These are phyloP conservation scores for Akebia trifoliata DNA, from an alignment of 164 flowering plant species.

Conservation along the genomic window DNA sequence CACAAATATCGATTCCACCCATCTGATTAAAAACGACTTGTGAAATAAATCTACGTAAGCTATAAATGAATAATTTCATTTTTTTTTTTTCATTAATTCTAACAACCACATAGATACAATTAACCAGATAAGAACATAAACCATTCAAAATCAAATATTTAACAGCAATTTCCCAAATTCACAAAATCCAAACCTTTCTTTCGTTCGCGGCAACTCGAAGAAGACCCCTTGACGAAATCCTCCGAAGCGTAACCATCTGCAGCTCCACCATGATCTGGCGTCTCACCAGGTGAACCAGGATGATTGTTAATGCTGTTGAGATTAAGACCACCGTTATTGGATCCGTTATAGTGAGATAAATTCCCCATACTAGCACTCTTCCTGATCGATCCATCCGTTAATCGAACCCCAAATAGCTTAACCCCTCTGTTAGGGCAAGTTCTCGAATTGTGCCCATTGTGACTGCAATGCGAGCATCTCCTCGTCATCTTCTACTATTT, in stretches of 20 bases:
- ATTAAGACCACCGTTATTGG: slow-evolving; percentile 18
- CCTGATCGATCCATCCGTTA: slow-evolving; percentile 81
- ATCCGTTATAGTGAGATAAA: slow-evolving; percentile 51
- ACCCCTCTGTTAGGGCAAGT: slow-evolving; percentile 93
- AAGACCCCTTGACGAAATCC: slow-evolving; percentile 80
- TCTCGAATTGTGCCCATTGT: slow-evolving; percentile 86
- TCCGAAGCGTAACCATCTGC: slow-evolving; percentile 83
- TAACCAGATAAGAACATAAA: not conserved
- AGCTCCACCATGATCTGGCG: slow-evolving; percentile 47
- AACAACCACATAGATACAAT: not conserved
- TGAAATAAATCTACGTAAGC: not conserved
- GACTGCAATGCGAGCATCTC: slow-evolving; percentile 82
- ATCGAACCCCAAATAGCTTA: slow-evolving; percentile 79
- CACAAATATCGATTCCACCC: no score
- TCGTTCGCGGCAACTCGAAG: slow-evolving; percentile 63
- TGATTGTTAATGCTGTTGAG: slow-evolving; percentile 9
- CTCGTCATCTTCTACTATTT: slow-evolving; percentile 51
- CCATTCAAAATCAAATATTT: not conserved
- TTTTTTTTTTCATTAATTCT: not conserved
- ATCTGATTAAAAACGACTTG: not conserved
- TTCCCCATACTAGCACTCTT: slow-evolving; percentile 97
- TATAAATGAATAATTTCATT: no score
- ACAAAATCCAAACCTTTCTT: slow-evolving; percentile 62
- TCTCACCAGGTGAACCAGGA: slow-evolving; percentile 52
- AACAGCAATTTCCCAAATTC: not conserved